Evolutionary conservation across 345 rosid genomes (phyloP), one percentile per base, ranked within the genome.

Genomic region (Triadica sebifera): DNA sequence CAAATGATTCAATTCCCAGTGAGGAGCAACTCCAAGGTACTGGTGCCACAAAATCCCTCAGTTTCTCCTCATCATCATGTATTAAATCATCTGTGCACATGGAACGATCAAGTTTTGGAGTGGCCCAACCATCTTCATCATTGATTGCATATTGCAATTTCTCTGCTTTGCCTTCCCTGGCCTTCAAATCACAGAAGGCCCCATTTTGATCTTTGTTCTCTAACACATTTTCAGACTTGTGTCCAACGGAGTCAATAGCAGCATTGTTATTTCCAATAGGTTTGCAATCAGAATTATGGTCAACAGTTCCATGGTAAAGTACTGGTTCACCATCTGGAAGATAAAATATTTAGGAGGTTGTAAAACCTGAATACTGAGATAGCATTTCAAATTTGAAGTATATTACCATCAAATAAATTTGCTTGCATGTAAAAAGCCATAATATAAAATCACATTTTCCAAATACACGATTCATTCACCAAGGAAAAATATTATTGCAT

Each of bases 251-350:
- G 45, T 83, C 85, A 65, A 77, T 19, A 19, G 67, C 79, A 81
- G 75, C 81, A 20, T 84, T 79, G 71, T 45, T 15, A 47, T 78
- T 71, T 74, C 80, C 86, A 62, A 74, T 83, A 57, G 53, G 53
- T 73, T 82, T 87, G 43, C 80, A 20, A 38, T 71, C 78, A 46
- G 81, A 67, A 74, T 81, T 83, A 69, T 37, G 77, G 62, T 75
- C 82, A 43, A 73, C 80, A 38, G 82, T 73, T 74, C 82, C 73
- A 74, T 79, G 83, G 77, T 69, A 75, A 76, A 80, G 46, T 43
- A 64, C 81, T 37, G 78, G 83, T 74, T 88, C 88, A 59, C 81
- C 76, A 67, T 88, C 98, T 94, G 90, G 78, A 80, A 74, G 41
- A 39, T 47, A 67, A 53, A 82, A 25, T 7, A 78, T 64, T 25